Evolutionary conservation across 2,329 filamentous ascomycete genomes (phyloP), one percentile per base, ranked within the genome.

Genomic region (Cordyceps fumosorosea): DNA sequence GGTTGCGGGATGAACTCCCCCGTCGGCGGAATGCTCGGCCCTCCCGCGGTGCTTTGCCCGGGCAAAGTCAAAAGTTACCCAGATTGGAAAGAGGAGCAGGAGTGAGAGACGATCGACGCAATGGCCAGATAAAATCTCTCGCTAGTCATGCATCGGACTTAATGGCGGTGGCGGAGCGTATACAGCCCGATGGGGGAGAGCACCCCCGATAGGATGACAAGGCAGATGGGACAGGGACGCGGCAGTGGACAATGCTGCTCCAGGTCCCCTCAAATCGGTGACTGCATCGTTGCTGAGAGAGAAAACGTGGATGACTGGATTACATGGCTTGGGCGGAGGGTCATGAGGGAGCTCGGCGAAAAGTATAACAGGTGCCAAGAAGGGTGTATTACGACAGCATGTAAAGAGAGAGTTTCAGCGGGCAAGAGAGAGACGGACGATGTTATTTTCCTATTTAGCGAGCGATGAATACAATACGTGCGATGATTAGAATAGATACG

Each of bases 301-400:
- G 40, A 11, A 42, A 18, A 18, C 5, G 40, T 6, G 4, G 14
- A 42, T 6, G 18, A 18, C 11, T 18, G 18, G 18, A 18, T n/a
- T 5, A 7, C 3, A 42, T 14, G 40, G 16, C 3, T 6, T n/a
- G 10, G 40, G 40, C 40, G 12, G 4, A 22, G 50, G 11, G 16
- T 12, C 29, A 32, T 37, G 34, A 37, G 11, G 22, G 34, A 45
- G n/a, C 26, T n/a, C 8, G 54, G 44, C 40, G 29, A 47, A 56
- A 48, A 50, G 44, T n/a, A 37, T 50, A 57, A 57, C 44, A 14
- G 10, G 3, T 26, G 55, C 55, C 55, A 57, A 57, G 55, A 57
- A 20, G 20, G 29, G 8, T 24, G 55, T 45, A 37, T 57, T 48
- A 40, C 44, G 55, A 57, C 55, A n/a, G n/a, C 42, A 56, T 32